These are phyloP conservation scores for Blastobotrys illinoisensis DNA, from an alignment of 1,139 yeast genomes.

Conservation along the genomic window DNA sequence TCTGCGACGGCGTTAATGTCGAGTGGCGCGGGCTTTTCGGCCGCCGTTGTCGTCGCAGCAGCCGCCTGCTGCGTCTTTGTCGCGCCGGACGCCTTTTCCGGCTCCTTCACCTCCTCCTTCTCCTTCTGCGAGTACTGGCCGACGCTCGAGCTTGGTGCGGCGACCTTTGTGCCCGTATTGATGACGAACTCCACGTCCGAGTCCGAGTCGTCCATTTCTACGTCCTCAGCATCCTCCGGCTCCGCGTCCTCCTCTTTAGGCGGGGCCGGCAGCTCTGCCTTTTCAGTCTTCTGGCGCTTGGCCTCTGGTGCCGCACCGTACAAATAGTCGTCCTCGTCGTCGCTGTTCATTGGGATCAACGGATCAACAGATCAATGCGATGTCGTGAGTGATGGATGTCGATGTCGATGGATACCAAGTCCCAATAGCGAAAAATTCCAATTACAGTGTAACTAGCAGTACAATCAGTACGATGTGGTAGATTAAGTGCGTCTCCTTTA, in stretches of 20 bases:
- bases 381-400: too few relatives aligned
- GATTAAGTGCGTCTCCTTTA: too few relatives aligned
- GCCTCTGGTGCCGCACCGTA: conserved; percentile 61
- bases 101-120: conserved; percentile 23
- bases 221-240: conserved; percentile 27
- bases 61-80: conserved; percentile 25
- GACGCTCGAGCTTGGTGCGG: conserved; percentile 28
- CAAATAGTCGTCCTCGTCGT: conserved; percentile 79
- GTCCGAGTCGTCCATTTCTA: conserved; percentile 32
- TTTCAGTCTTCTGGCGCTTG: conserved; percentile 29
- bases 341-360: conserved; percentile 26
- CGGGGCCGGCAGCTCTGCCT: conserved; percentile 12
- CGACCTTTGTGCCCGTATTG: conserved; percentile 39
- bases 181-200: conserved; percentile 62
- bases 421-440: too few relatives aligned
- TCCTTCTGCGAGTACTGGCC: conserved; percentile 21
- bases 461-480: too few relatives aligned
- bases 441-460: too few relatives aligned
- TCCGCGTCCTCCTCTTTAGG: conserved; percentile 1
- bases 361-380: too few relatives aligned
- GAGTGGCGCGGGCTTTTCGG: conserved; percentile 39
- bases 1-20: conserved; percentile 78
- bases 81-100: conserved; percentile 14
- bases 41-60: conserved; percentile 32
- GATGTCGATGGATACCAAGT: too few relatives aligned